Base-by-base conservation (phyloP, 345 rosid species). In the Pugionium dolabratum region DNA sequence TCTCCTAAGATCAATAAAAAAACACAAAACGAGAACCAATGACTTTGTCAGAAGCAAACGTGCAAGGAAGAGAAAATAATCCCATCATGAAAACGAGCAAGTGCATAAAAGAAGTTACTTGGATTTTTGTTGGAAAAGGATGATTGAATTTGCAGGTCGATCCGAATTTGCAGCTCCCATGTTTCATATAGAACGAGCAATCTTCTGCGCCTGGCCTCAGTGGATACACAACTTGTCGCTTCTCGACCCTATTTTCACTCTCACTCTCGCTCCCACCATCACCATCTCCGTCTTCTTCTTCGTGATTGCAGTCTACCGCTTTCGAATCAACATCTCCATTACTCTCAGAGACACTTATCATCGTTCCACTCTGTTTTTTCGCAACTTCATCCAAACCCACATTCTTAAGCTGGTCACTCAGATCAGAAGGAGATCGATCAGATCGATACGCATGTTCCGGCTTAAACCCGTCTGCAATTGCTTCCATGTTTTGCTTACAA, bases 141-240 rank as follows among this genome's bases (percentile, higher is more conserved):
- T 95, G 99, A 77, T 89, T 95, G 69, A 89, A 91, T 87, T 87
- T 91, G 98, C 99, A 91, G 78, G 76, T 85, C 30, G 82, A 83
- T 55, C 91, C 99, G 70, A 81, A 95, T 71, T 86, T 95, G 86
- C 99, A 91, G 47, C 71, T 75, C 5, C 99, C 95, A 4, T 86
- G 87, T 77, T 85, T 91, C 78, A 95, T 85, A 53, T 84, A 91
- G 64, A 36, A 89, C 2, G 98, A 66, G 52, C 99, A 95, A 77
- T 95, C 96, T 76, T 84, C 95, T 4, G 97, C 96, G 25, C 81
- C 96, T 10, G 87, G 91, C 72, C 98, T 84, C 74, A 87, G 80
- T 2, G 98, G 99, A 73, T 82, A 83, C 69, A 76, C 54, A n/a
- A 71, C 60, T 69, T 39, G 45, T 64, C 63, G 79, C 72, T 51